A percentile compares a stretch with the other conserved stretches of the same genome.
Evolutionary conservation across 2,329 filamentous ascomycete species (phyloP).

Genomic region (Fusarium gaditjirri): DNA sequence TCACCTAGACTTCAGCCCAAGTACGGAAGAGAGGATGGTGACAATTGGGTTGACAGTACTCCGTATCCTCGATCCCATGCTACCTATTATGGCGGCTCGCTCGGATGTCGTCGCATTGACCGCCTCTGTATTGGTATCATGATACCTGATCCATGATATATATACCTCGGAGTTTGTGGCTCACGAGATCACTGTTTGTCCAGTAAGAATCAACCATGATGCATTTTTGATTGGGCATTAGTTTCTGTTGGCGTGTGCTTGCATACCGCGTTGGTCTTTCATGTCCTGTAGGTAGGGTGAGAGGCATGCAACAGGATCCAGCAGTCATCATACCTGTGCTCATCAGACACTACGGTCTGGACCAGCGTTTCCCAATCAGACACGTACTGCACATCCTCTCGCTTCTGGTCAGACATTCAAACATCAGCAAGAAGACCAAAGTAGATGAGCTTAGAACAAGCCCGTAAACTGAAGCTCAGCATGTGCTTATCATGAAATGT

Average conservation of each 20-base stretch:
- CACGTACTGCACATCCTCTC: not conserved
- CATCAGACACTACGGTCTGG: constrained; percentile 30
- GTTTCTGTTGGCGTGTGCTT: constrained; percentile 17
- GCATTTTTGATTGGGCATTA: constrained; percentile 26
- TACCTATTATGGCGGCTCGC: constrained; percentile 26
- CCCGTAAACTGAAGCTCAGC: not conserved
- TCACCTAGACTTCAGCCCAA: not conserved
- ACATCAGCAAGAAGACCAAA: not conserved
- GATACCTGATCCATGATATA: constrained; percentile 35
- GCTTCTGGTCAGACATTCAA: constrained; percentile 3
- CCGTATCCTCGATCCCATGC: not conserved
- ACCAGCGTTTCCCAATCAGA: constrained; percentile 10
- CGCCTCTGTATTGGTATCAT: constrained; percentile 28
- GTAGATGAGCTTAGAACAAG: not conserved
- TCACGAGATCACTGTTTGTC: constrained; percentile 36
- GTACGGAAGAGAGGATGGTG: not conserved
- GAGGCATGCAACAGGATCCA: constrained; percentile 22
- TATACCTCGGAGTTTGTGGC: constrained; percentile 38
- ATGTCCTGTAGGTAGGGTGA: constrained; percentile 10
- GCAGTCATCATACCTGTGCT: constrained; percentile 12
- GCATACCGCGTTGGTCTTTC: constrained; percentile 27
- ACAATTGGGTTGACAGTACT: not conserved
- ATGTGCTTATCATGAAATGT: not conserved
- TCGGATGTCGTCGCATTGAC: constrained; percentile 31
- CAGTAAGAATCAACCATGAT: constrained; percentile 3